These are phyloP conservation scores for Tetrahymena borealis DNA, from an alignment of 73 alveolate species.

Conservation along the genomic window DNA sequence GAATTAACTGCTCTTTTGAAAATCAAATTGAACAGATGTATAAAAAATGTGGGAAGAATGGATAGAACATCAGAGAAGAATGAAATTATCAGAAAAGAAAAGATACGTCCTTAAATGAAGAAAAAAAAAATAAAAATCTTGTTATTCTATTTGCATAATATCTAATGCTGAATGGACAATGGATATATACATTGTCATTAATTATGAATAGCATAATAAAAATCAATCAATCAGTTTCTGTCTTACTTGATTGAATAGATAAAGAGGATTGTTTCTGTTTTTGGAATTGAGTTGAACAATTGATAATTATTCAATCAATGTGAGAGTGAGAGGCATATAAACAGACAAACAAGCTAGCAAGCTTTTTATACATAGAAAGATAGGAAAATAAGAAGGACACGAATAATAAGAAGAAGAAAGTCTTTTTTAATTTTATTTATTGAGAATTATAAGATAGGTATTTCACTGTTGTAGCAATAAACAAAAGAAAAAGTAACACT, in stretches of 20 bases:
- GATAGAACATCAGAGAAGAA: constrained; percentile 1
- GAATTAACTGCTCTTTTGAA: too few species aligned
- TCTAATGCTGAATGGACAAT: too few species aligned
- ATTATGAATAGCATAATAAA: too few species aligned
- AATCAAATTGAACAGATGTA: background rate
- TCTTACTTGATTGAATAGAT: too few species aligned
- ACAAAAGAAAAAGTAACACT: background rate
- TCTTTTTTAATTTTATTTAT: background rate
- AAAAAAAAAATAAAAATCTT: background rate
- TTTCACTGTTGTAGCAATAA: background rate
- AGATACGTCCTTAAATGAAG: background rate
- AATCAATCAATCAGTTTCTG: too few species aligned
- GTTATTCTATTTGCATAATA: background rate
- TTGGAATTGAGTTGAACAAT: too few species aligned
- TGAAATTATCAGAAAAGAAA: background rate
- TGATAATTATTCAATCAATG: too few species aligned
- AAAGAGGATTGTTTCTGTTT: too few species aligned
- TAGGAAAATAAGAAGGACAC: background rate
- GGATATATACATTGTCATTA: too few species aligned
- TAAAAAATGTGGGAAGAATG: background rate
- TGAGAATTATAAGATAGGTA: background rate
- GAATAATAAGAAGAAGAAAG: background rate
- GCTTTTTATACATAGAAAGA: too few species aligned
- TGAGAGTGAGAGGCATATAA: background rate
- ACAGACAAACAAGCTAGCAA: background rate